Evolutionary conservation across 2,329 filamentous ascomycete genomes (phyloP), one percentile per base, ranked within the genome.

Genomic region (Aspergillus proliferans): DNA sequence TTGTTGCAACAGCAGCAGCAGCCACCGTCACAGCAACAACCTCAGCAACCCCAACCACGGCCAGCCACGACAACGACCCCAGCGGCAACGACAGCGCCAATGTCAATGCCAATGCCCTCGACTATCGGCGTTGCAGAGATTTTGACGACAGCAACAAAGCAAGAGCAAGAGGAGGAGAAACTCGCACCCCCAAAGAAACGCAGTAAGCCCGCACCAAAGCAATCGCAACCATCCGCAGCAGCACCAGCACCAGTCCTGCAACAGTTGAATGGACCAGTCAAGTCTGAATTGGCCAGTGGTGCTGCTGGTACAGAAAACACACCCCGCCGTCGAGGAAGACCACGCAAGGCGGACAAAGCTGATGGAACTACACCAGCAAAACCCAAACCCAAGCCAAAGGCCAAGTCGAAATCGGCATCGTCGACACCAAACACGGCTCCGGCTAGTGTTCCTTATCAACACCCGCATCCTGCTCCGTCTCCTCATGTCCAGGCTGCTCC

Each of bases 251-350:
- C 8, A 12, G 26, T 30, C 26, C 26, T 10, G 9, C 26, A 30
- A 12, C 26, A 30, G 26, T 30, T 12, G 26, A 40, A 40, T 19
- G 38, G 38, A 19, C 38, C 38, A 40, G 5, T 9, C 7, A 21
- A 18, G 6, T 15, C 18, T 6, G 15, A 18, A 40, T 15, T 8
- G 38, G 10, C 38, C 18, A 15, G 10, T 12, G 10, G 34, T 15
- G 34, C n/a, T 19, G 18, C 38, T 12, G 38, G 26, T 30, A 30
- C 38, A 19, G 38, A 40, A 40, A 40, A 40, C 18, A 43, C 47
- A 14, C 47, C 47, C 10, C 47, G 47, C 19, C 47, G 40, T 18
- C 47, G 47, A 21, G 47, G 47, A 40, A 30, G 47, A 28, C 47
- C 47, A 30, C 43, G 34, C 21, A 48, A 48, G 21, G 30, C 34